phyloP scores from a whole-genome alignment of 768 basidiomycete species.

The Phaeotremella skinneri region DNA sequence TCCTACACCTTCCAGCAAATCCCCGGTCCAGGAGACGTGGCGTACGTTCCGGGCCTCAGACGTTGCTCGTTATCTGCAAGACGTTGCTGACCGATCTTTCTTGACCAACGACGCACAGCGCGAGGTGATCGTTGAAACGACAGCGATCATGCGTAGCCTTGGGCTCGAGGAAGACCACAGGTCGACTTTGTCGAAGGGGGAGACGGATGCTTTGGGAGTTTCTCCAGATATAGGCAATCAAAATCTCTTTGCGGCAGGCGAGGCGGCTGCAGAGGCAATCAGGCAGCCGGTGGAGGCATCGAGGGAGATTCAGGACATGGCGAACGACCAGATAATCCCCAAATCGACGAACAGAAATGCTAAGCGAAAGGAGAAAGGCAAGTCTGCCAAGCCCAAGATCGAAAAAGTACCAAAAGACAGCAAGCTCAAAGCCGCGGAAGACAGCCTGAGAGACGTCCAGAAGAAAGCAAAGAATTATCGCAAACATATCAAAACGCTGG shows the following conservation, averaged over 20 bases:
- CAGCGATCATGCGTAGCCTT: background rate
- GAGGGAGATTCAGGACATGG: too few relatives aligned
- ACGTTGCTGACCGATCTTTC: conserved; percentile 20
- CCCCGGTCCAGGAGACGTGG: conserved; percentile 15
- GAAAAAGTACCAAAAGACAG: too few relatives aligned
- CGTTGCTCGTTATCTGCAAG: conserved; percentile 19
- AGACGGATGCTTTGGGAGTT: background rate
- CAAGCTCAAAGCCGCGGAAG: too few relatives aligned
- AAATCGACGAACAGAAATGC: too few relatives aligned
- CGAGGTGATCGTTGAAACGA: background rate
- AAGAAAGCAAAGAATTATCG: too few relatives aligned
- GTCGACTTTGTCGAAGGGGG: background rate
- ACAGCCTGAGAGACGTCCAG: too few relatives aligned
- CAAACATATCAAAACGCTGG: too few relatives aligned
- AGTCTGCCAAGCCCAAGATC: too few relatives aligned
- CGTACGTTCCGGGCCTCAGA: conserved; percentile 31
- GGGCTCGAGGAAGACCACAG: background rate
- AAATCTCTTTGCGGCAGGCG: background rate
- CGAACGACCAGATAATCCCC: too few relatives aligned
- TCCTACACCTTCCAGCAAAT: background rate
- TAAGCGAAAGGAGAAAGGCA: too few relatives aligned
- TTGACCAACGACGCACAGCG: background rate
- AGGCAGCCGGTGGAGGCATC: too few relatives aligned
- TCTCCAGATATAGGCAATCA: background rate
- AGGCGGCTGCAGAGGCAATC: too few relatives aligned